A percentile compares a stretch with the other conserved stretches of the same genome.
Conservation (phyloP, 2,329 filamentous ascomycete genomes). For the Cladosporium velox region DNA sequence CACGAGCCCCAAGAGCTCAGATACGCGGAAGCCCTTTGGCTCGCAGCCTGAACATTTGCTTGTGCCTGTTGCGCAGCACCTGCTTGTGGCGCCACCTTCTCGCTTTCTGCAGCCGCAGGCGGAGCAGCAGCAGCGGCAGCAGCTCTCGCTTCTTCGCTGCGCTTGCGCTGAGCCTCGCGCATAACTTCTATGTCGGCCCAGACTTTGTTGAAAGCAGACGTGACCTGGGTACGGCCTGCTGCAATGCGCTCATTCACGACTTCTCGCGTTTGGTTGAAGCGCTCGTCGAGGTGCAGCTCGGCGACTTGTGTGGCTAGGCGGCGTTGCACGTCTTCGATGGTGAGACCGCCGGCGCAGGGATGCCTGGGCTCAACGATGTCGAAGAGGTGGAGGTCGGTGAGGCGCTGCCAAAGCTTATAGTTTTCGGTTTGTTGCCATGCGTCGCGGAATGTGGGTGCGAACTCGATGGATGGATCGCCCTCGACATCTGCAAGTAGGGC, state of each 20-base stretch:
- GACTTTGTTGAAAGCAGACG: slow-evolving; percentile 79
- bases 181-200: slow-evolving; percentile 88
- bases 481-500: slow-evolving; percentile 65
- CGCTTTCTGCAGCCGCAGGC: slow-evolving; percentile 24
- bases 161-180: slow-evolving; percentile 70
- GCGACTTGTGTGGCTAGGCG: slow-evolving; percentile 88
- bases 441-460: slow-evolving; percentile 81
- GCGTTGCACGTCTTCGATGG: slow-evolving; percentile 91
- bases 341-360: slow-evolving; percentile 87
- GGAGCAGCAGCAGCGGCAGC: slow-evolving; percentile 33
- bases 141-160: slow-evolving; percentile 57
- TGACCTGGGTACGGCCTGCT: slow-evolving; percentile 84
- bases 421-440: slow-evolving; percentile 88
- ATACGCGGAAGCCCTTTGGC: slow-evolving; percentile 61
- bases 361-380: slow-evolving; percentile 92
- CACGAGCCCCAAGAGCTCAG: slow-evolving; percentile 64
- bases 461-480: slow-evolving; percentile 82
- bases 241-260: slow-evolving; percentile 86
- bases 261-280: slow-evolving; percentile 79
- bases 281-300: slow-evolving; percentile 90
- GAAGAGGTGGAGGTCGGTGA: slow-evolving; percentile 79
- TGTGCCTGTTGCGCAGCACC: slow-evolving; percentile 48
- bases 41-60: slow-evolving; percentile 55
- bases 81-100: slow-evolving; percentile 21
- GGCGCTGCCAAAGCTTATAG: slow-evolving; percentile 79